Evolutionary conservation across 2,329 filamentous ascomycete species (phyloP).

Genomic region (Aurifilum marmelostoma): DNA sequence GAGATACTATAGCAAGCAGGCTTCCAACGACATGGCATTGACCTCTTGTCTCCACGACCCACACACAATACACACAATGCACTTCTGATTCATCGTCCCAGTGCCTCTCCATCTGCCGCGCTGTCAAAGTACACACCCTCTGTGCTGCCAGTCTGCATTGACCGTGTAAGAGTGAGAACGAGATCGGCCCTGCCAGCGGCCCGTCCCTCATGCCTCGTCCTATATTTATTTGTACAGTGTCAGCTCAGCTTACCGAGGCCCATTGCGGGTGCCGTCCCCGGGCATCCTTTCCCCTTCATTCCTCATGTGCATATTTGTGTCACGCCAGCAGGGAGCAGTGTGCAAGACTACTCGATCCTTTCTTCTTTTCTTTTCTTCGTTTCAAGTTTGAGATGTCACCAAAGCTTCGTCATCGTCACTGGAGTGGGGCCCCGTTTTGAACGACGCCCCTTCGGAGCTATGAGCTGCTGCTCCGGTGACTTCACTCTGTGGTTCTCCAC

Average conservation of each 20-base stretch:
- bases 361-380: background rate
- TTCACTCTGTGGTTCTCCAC: background rate
- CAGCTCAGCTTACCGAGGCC: constrained; percentile 5
- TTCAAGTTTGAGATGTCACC: background rate
- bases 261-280: background rate
- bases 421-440: background rate
- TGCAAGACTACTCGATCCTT: background rate
- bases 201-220: constrained; percentile 1
- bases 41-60: background rate
- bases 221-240: background rate
- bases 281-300: background rate
- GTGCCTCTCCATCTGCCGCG: background rate
- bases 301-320: background rate
- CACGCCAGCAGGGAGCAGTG: background rate
- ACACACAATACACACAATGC: background rate
- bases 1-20: background rate
- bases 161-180: background rate
- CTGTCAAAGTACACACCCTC: background rate
- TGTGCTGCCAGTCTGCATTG: background rate
- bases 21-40: background rate
- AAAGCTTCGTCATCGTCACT: background rate
- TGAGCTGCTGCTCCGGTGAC: background rate
- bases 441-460: background rate
- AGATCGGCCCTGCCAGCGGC: background rate
- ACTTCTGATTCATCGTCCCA: background rate